Base-by-base conservation (phyloP, 768 basidiomycete genomes). In the Imleria badia region DNA sequence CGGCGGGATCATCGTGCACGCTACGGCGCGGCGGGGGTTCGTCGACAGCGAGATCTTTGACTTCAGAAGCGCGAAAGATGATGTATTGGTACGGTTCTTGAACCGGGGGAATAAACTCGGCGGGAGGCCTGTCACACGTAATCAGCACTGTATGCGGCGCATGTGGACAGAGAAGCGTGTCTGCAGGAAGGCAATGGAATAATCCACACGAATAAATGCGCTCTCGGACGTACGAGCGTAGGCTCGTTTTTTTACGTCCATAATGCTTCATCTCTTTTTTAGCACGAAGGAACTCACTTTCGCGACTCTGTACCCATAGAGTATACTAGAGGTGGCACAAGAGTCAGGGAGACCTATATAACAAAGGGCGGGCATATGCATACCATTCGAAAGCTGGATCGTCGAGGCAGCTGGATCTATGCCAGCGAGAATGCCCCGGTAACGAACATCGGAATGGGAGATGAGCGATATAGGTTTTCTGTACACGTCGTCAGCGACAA, bases 381-480 rank as follows among this genome's bases (percentile, higher is more conserved):
- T 57, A 91, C 91, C 91, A 80, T 92, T 91, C 31, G 88, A 89
- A 35, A 94, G 81, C 68, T 90, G 88, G 60, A 94, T 94, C 5
- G 92, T 94, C 12, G 89, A 91, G 46, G 87, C 87, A 57, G 76
- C 81, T 33, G 91, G 87, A 74, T 93, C 90, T 65, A 94, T 92
- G 36, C 89, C 90, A 45, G 89, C 89, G 44, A 94, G 78, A 58
- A 90, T 91, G 56, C 91, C 91, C 59, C 89, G 81, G 75, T 94
- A 94, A 52, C 92, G 87, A 56, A 94, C 89, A 81, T 92, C 92
- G 47, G 89, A 91, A 70, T 91, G 89, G 54, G 91, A 93, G 70
- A 91, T 87, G 66, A 94, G 85, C 53, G 91, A 91, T 54, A 94
- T 94, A 11, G 88, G 83, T 79, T 91, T 91, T 70, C 90, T 91